A percentile compares a stretch with the other conserved stretches of the same genome.
Evolutionary conservation across 768 basidiomycete species (phyloP).

Genomic region (Suillus subalutaceus): DNA sequence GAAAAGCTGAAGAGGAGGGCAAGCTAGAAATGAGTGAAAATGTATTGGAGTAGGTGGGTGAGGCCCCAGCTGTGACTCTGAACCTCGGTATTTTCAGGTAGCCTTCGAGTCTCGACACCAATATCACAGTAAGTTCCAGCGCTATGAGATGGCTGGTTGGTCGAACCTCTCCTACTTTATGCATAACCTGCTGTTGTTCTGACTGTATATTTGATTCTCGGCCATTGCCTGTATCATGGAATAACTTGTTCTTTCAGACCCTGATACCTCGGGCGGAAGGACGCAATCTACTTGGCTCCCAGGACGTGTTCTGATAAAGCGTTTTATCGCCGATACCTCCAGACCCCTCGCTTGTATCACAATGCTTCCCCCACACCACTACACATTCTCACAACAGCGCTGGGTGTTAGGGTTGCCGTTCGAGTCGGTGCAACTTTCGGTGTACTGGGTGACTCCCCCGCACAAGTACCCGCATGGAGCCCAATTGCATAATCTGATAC

Average conservation of each 20-base stretch:
- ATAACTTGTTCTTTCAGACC: slow-evolving; percentile 9
- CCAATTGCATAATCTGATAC: slow-evolving; percentile 12
- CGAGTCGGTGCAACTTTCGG: neutral
- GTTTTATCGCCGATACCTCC: neutral
- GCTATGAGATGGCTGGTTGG: neutral
- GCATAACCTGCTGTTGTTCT: slow-evolving; percentile 16
- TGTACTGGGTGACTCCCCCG: neutral
- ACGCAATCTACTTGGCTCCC: neutral
- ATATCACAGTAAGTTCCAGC: neutral
- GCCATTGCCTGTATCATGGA: slow-evolving; percentile 29
- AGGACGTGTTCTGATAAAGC: neutral
- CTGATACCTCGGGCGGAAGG: neutral
- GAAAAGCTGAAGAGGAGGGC: neutral
- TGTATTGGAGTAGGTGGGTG: neutral
- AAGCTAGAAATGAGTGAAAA: neutral
- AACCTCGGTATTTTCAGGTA: neutral
- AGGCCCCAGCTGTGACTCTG: neutral
- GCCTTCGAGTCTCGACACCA: neutral
- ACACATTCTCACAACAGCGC: neutral
- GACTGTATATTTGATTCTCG: slow-evolving; percentile 30
- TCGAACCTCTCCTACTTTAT: neutral
- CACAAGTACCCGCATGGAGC: slow-evolving; percentile 9
- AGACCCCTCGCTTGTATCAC: neutral
- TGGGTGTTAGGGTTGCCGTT: neutral
- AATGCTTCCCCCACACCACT: neutral